phyloP scores from a whole-genome alignment of 108 stramenopile species.

The Discostella stelligeroides region DNA sequence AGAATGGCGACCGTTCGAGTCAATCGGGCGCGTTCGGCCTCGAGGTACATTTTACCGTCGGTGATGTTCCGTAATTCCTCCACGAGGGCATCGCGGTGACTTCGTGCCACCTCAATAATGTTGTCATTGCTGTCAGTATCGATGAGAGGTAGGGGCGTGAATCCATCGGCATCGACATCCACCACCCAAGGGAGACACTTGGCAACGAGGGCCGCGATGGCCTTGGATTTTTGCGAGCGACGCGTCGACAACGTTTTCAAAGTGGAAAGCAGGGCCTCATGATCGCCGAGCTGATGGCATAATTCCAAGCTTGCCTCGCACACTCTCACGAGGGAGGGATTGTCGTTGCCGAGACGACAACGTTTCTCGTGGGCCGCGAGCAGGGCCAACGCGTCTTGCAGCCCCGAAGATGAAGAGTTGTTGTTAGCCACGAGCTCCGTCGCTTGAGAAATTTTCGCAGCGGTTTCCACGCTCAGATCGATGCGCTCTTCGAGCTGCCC shows the following conservation, averaged over 20 bases:
- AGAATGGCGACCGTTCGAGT: conserved; percentile 84
- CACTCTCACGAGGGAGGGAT: conserved; percentile 70
- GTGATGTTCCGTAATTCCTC: conserved; percentile 90
- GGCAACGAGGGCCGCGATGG: conserved; percentile 66
- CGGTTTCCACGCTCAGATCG: conserved; percentile 78
- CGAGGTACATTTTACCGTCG: conserved; percentile 98
- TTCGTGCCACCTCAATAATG: conserved; percentile 5
- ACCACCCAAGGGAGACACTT: conserved; percentile 76
- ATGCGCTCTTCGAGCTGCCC: conserved; percentile 88
- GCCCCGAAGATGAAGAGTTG: conserved; percentile 20
- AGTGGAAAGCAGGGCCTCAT: conserved; percentile 61
- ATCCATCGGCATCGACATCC: conserved; percentile 48
- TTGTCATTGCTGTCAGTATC: too few species aligned
- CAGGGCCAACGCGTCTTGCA: conserved; percentile 72
- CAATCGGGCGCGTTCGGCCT: conserved; percentile 93
- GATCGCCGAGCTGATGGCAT: conserved; percentile 61
- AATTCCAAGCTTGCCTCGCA: conserved; percentile 68
- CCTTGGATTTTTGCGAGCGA: conserved; percentile 82
- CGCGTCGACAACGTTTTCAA: conserved; percentile 71
- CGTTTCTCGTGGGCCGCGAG: conserved; percentile 83
- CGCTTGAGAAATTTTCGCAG: conserved; percentile 80
- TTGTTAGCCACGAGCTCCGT: conserved; percentile 47
- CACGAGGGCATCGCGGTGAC: conserved; percentile 80
- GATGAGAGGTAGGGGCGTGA: conserved; percentile 47
- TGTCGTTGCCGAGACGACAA: conserved; percentile 87